Evolutionary conservation across 129 eudicot genomes (phyloP).

Genomic region (Flaveria linearis): DNA sequence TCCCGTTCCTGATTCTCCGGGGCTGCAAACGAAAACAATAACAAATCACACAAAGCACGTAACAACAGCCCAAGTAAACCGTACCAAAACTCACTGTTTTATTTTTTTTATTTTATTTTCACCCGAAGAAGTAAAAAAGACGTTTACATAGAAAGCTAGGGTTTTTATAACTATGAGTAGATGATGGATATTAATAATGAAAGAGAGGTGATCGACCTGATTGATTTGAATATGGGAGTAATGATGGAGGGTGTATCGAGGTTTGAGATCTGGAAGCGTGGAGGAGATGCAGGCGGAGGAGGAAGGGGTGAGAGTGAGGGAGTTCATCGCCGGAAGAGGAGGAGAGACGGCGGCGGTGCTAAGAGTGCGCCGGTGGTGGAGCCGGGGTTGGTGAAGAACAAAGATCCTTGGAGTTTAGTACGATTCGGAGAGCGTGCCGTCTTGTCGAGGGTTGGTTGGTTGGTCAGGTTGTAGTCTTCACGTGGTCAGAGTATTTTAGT

Average conservation of each 20-base stretch:
- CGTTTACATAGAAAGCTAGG: neutral
- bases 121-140: too few relatives aligned
- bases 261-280: conserved; percentile 34
- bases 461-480: neutral
- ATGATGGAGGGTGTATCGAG: conserved; percentile 28
- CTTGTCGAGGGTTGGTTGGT: too few relatives aligned
- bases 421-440: too few relatives aligned
- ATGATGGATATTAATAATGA: neutral
- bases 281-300: conserved; percentile 28
- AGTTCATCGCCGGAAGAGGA: conserved; percentile 34
- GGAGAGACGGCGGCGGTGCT: neutral
- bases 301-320: conserved; percentile 32
- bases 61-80: too few relatives aligned
- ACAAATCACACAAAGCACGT: neutral
- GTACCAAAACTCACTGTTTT: too few relatives aligned
- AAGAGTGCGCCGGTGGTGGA: too few relatives aligned
- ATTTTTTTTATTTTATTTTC: too few relatives aligned
- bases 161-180: conserved; percentile 11
- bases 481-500: neutral
- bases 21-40: conserved; percentile 6
- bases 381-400: too few relatives aligned
- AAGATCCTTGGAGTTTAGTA: too few relatives aligned
- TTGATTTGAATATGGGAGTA: conserved; percentile 31
- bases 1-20: conserved; percentile 44
- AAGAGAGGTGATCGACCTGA: conserved; percentile 32